Conservation (phyloP, 2,329 filamentous ascomycete species). For the Calonectria honghensis region DNA sequence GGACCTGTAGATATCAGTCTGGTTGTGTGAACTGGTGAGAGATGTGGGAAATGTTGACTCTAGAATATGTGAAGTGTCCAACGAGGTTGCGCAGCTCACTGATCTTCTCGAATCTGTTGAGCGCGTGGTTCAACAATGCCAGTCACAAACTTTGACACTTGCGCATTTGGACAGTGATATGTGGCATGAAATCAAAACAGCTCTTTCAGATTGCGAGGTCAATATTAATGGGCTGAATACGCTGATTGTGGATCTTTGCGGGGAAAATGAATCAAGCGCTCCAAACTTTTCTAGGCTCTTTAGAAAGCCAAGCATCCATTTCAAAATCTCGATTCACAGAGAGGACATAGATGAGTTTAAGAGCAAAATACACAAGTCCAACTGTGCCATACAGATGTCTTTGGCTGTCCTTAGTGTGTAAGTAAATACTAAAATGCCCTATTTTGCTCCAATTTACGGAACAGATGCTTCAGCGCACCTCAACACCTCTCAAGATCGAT, state of each 20-base stretch:
- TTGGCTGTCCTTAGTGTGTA: neutral
- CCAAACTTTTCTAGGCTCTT: neutral
- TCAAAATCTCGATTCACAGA: neutral
- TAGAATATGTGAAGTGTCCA: neutral
- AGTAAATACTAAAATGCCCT: neutral
- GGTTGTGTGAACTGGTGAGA: neutral
- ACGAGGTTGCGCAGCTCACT: neutral
- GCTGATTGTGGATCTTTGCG: neutral
- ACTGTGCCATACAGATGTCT: neutral
- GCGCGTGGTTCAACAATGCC: neutral
- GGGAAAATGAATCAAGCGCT: neutral
- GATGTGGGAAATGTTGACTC: neutral
- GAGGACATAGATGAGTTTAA: neutral
- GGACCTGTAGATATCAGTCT: neutral
- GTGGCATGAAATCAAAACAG: neutral
- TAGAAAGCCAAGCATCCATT: neutral
- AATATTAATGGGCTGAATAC: neutral
- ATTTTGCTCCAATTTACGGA: no score
- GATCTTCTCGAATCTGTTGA: neutral
- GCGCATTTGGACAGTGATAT: neutral
- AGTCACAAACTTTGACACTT: constrained; percentile 1
- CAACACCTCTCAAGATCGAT: no score
- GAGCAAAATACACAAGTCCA: neutral
- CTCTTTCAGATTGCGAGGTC: neutral
- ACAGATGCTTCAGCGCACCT: no score